phyloP scores from a whole-genome alignment of 257 asterid genomes.

The Asclepias syriaca region DNA sequence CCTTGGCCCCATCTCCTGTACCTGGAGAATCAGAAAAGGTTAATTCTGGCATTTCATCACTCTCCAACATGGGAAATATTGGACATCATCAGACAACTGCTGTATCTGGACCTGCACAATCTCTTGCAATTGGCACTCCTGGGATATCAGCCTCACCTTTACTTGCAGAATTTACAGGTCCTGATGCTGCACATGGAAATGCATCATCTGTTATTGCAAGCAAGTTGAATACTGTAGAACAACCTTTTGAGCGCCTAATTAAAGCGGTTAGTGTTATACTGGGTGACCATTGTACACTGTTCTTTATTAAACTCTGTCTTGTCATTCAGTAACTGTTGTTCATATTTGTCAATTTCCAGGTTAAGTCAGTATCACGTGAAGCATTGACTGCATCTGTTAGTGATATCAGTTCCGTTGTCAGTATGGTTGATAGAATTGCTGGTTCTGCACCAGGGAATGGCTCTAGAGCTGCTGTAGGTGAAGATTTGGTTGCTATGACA shows the following conservation, averaged over 20 bases:
- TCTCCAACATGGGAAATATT: conserved; percentile 56
- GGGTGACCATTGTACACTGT: background rate
- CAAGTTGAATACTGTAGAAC: conserved; percentile 55
- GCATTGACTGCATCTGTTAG: conserved; percentile 69
- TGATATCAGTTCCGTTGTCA: conserved; percentile 87
- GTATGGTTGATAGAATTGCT: conserved; percentile 91
- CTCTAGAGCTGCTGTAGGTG: conserved; percentile 96
- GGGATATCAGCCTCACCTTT: conserved; percentile 97
- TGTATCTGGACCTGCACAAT: conserved; percentile 62
- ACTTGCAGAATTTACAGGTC: conserved; percentile 77
- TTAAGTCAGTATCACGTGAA: conserved; percentile 55
- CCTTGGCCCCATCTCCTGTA: conserved; percentile 90
- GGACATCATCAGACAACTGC: conserved; percentile 49
- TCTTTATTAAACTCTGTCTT: background rate
- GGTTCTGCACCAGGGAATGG: conserved; percentile 99
- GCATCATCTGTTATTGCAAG: conserved; percentile 54
- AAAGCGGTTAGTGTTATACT: conserved; percentile 51
- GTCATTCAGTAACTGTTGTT: conserved; percentile 4
- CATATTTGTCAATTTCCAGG: conserved; percentile 43
- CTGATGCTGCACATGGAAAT: conserved; percentile 74
- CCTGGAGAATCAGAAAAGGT: conserved; percentile 83
- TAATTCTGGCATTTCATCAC: conserved; percentile 51
- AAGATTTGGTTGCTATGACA: conserved; percentile 97
- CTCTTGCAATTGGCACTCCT: conserved; percentile 92
- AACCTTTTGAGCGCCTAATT: conserved; percentile 76